phyloP scores from a whole-genome alignment of 169 alveolate species.

The Theileria parva region DNA sequence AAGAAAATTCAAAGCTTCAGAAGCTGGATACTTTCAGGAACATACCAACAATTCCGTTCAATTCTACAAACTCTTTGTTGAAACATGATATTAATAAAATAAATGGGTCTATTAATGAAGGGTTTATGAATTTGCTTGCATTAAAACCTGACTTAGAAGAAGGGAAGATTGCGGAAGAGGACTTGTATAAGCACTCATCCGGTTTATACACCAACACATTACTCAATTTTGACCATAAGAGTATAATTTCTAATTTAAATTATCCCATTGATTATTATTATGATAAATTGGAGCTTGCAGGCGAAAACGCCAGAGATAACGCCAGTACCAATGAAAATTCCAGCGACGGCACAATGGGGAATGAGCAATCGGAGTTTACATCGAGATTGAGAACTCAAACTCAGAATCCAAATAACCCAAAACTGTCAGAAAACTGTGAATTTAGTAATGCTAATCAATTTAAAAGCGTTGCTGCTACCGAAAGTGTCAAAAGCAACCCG shows the following conservation, averaged over 20 bases:
- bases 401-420: too few relatives aligned
- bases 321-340: background rate
- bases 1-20: background rate
- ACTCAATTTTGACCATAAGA: too few relatives aligned
- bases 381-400: too few relatives aligned
- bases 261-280: background rate
- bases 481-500: constrained; percentile 13
- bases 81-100: background rate
- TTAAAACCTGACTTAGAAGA: background rate
- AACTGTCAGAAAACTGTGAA: too few relatives aligned
- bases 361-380: background rate
- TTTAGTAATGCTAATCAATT: background rate
- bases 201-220: background rate
- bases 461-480: constrained; percentile 4
- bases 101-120: background rate
- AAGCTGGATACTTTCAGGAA: background rate
- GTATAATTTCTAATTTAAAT: background rate
- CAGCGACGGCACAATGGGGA: background rate
- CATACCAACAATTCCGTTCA: background rate
- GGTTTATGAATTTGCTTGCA: background rate
- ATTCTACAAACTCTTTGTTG: background rate
- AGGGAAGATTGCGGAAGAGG: background rate
- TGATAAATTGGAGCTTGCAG: background rate
- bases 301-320: background rate
- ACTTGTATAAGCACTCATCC: background rate